A percentile compares a stretch with the other conserved stretches of the same genome.
These are phyloP conservation scores for Sclerospora graminicola DNA, from an alignment of 352 stramenopile genomes.

Conservation along the genomic window DNA sequence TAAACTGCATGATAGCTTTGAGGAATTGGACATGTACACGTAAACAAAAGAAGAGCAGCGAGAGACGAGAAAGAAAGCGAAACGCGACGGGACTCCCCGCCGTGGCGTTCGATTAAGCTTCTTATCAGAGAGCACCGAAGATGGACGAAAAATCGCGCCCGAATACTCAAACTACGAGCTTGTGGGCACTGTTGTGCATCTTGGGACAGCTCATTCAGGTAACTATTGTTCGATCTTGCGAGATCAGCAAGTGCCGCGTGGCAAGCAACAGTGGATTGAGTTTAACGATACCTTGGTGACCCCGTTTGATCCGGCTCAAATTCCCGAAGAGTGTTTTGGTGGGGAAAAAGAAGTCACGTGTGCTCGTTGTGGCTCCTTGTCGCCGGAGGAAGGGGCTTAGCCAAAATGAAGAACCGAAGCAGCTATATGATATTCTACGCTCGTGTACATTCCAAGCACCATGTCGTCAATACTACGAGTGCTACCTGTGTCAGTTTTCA, in stretches of 20 bases:
- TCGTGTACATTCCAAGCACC: conserved; percentile 35
- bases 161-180: no score
- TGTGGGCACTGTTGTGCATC: no score
- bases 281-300: no score
- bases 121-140: conserved; percentile 14
- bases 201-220: no score
- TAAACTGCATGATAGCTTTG: conserved; percentile 91
- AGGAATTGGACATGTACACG: conserved; percentile 85
- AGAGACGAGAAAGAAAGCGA: no score
- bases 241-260: conserved; percentile 17
- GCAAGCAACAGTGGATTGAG: conserved; percentile 62
- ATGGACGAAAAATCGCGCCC: no score
- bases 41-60: conserved; percentile 86
- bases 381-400: conserved; percentile 8
- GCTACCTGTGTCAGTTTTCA: conserved; percentile 18
- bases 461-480: conserved; percentile 7
- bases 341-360: conserved; percentile 26
- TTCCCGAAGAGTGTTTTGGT: no score
- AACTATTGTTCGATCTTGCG: no score
- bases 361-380: conserved; percentile 8
- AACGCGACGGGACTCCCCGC: conserved; percentile 6
- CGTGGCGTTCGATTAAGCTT: conserved; percentile 21
- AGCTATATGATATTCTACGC: conserved; percentile 86
- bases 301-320: no score
- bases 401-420: conserved; percentile 70